Conservation (phyloP, 2,329 filamentous ascomycete species). For the Elsinoe batatas region DNA sequence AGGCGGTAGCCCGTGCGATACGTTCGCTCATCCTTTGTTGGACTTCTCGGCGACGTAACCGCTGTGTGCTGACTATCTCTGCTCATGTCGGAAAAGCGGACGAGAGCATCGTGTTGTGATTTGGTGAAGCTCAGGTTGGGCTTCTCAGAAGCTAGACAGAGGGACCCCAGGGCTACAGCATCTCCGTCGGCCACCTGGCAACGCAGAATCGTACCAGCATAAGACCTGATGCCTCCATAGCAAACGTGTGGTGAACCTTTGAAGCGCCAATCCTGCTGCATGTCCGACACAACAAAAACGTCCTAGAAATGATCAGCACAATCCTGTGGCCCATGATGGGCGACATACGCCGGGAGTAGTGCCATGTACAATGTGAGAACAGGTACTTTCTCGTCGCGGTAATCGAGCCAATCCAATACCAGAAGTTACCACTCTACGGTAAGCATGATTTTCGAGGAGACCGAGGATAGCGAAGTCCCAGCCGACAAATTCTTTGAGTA, state of each 20-base stretch:
- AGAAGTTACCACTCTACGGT: conserved; percentile 34
- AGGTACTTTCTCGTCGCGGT: conserved; percentile 37
- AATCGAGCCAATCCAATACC: conserved; percentile 34
- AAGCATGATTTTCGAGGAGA: conserved; percentile 35
- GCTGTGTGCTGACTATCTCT: conserved; percentile 33
- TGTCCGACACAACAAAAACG: conserved; percentile 34
- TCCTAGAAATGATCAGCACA: conserved; percentile 18
- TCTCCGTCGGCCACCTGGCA: conserved; percentile 34
- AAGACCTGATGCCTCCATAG: conserved; percentile 31
- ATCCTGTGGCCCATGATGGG: conserved; percentile 16
- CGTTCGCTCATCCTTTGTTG: conserved; percentile 32
- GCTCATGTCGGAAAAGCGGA: conserved; percentile 33
- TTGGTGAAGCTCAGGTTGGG: conserved; percentile 25
- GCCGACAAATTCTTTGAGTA: conserved; percentile 33
- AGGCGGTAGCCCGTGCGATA: conserved; percentile 20
- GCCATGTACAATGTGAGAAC: conserved; percentile 34
- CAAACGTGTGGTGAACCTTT: conserved; percentile 33
- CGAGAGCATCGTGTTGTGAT: conserved; percentile 26
- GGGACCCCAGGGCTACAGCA: conserved; percentile 32
- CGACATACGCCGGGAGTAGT: neutral
- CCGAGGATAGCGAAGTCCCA: conserved; percentile 41
- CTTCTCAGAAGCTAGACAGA: conserved; percentile 35
- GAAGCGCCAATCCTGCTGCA: conserved; percentile 39
- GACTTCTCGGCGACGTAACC: conserved; percentile 31
- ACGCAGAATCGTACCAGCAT: conserved; percentile 34